Percentiles rank a stretch among this genome's conserved stretches.
Evolutionary conservation across 1,284 basidiomycete genomes (phyloP).

Genomic region (Rhodofomes roseus): DNA sequence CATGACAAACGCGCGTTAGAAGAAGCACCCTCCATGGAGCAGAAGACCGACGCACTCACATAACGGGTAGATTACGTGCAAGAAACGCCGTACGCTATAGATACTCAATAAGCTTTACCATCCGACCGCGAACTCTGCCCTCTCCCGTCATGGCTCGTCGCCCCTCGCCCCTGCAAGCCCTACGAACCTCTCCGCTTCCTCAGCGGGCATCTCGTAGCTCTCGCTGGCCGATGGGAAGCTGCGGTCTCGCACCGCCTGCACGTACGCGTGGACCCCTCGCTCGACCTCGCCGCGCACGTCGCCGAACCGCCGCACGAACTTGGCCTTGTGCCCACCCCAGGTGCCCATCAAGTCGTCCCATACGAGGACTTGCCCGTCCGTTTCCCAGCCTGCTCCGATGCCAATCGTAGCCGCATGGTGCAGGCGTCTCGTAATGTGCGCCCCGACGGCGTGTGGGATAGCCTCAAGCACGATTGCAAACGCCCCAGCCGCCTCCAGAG

Average conservation of each 20-base stretch:
- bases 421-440: constrained; percentile 67
- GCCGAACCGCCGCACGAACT: constrained; percentile 84
- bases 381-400: constrained; percentile 87
- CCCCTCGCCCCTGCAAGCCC: constrained; percentile 18
- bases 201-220: constrained; percentile 78
- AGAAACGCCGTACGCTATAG: neutral
- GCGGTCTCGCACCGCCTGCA: constrained; percentile 68
- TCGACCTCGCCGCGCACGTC: constrained; percentile 62
- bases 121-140: neutral
- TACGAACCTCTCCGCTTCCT: constrained; percentile 68
- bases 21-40: no score
- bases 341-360: constrained; percentile 88
- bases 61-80: neutral
- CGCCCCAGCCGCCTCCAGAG: constrained; percentile 83
- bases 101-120: constrained; percentile 33
- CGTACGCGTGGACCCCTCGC: constrained; percentile 67
- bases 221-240: constrained; percentile 75
- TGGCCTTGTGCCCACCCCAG: constrained; percentile 76
- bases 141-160: neutral
- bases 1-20: no score
- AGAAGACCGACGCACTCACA: neutral
- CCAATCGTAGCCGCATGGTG: constrained; percentile 82
- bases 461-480: constrained; percentile 91
- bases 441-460: constrained; percentile 76
- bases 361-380: constrained; percentile 92